A percentile compares a stretch with the other conserved stretches of the same genome.
These are phyloP conservation scores for Fusarium agapanthi DNA, from an alignment of 2,329 filamentous ascomycete species.

Conservation along the genomic window DNA sequence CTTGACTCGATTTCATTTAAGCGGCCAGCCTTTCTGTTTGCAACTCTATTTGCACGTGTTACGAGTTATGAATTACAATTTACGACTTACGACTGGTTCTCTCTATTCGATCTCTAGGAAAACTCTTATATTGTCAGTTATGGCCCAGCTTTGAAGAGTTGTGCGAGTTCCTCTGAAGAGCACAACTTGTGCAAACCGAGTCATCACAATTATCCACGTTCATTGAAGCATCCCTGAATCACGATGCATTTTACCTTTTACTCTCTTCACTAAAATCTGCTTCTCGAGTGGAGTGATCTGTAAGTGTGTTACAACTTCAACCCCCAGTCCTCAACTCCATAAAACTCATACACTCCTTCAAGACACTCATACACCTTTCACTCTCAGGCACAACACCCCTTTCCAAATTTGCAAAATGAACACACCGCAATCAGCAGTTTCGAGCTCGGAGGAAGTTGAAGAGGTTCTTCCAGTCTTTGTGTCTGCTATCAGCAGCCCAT, in stretches of 20 bases:
- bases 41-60: background rate
- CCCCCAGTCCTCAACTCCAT: background rate
- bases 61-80: background rate
- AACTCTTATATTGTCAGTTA: background rate
- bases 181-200: background rate
- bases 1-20: background rate
- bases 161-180: background rate
- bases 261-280: background rate
- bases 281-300: background rate
- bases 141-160: background rate
- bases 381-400: background rate
- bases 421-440: background rate
- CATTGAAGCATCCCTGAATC: background rate
- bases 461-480: slow-evolving; percentile 34
- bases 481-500: slow-evolving; percentile 19
- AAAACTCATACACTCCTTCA: slow-evolving; percentile 2
- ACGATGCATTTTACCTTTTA: background rate
- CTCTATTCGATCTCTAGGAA: background rate
- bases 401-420: background rate
- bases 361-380: slow-evolving; percentile 3
- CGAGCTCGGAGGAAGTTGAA: slow-evolving; percentile 7
- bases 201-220: background rate
- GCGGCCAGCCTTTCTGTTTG: background rate
- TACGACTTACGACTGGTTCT: background rate
- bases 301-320: background rate